Base-by-base conservation (phyloP, 441 rosid genomes). In the Euphorbia neoarborescens region DNA sequence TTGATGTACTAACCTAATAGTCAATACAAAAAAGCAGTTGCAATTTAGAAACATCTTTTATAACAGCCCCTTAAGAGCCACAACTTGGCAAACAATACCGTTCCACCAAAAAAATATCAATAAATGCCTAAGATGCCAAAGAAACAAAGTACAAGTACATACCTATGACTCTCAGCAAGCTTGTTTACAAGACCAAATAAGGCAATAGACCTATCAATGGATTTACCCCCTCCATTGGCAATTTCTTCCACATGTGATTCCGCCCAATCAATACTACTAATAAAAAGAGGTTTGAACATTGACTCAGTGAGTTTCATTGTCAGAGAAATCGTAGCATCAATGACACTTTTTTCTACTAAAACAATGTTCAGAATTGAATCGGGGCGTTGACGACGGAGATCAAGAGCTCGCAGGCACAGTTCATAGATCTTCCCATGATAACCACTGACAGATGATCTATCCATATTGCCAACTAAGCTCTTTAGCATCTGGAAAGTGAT, bases 231-330 rank as follows among this genome's bases (percentile, higher is more conserved):
- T 38, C 40, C 71, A 46, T 71, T 77, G 25, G 80, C 75, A 77
- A 32, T 76, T 53, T 88, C 91, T 48, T 84, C 92, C 66, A 78
- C 73, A 67, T 81, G 83, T 2, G 89, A 81, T 80, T 90, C 97
- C 34, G 87, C 91, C 99, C 99, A 95, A 75, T 86, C 96, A 71
- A 95, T 81, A 71, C 87, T 85, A 77, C 75, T 86, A 51, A 93
- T 77, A 71, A 95, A 92, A 72, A 95, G 96, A 14, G 99, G 99
- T 77, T 79, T 92, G 82, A 95, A 95, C 95, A 89, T 90, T 8
- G 84, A 83, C 82, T 95, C 99, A 0, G 97, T 95, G 65, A 95
- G 95, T 78, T 90, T 95, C 94, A 89, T 95, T 50, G 96, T 90
- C 78, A 95, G 84, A 38, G 88, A 70, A 73, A 88, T 69, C 69